These are phyloP conservation scores for Syzygium malaccense DNA, from an alignment of 441 rosid species.

Conservation along the genomic window DNA sequence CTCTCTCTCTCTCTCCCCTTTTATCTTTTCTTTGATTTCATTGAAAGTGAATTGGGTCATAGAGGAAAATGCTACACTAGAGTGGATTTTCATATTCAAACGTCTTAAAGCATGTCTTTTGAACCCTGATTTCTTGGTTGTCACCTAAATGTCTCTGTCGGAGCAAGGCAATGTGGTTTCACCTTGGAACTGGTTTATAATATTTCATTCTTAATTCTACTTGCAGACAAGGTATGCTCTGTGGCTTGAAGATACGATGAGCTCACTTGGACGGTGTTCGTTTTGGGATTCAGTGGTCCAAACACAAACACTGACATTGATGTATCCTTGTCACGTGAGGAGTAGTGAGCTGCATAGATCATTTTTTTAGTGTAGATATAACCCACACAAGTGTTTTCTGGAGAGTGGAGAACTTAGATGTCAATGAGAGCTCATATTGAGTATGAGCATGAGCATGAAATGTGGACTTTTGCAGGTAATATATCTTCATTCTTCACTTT, in stretches of 20 bases:
- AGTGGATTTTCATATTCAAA: not conserved
- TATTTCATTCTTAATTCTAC: not conserved
- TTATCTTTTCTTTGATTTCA: not conserved
- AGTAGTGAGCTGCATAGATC: not conserved
- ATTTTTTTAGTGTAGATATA: not conserved
- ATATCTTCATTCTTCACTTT: not conserved
- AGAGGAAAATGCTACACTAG: not conserved
- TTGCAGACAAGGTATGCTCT: conserved; percentile 88
- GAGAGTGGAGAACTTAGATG: not conserved
- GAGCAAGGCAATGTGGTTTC: not conserved
- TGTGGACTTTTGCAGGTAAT: not conserved
- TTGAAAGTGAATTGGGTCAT: not conserved
- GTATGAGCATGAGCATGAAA: not conserved
- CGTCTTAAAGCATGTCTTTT: not conserved
- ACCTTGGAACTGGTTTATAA: not conserved
- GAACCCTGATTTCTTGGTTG: not conserved
- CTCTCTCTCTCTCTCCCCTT: not conserved
- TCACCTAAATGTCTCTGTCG: not conserved
- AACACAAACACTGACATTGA: not conserved
- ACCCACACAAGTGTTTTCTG: not conserved
- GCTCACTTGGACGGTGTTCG: not conserved
- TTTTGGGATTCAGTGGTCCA: not conserved
- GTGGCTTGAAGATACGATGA: conserved; percentile 33
- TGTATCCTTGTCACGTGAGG: not conserved
- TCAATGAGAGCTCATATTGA: not conserved